Base-by-base conservation (phyloP, 2,329 filamentous ascomycete species). In the Phyllosticta citribraziliensis region DNA sequence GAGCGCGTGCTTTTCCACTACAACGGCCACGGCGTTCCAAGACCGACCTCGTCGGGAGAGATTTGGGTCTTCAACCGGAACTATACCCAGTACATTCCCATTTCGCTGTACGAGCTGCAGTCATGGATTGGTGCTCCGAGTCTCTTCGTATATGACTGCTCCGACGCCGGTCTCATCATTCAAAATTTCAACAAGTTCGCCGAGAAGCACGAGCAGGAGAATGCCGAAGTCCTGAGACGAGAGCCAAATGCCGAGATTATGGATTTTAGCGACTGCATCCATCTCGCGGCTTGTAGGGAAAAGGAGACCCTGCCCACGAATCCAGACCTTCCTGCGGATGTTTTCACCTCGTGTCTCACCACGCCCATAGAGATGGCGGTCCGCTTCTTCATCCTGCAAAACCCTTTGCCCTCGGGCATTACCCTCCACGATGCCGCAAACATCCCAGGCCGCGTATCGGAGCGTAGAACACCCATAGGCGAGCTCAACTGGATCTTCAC, bases 1-100 rank as follows among this genome's bases (percentile, higher is more conserved):
- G 94, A 99, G 77, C 83, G 94, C 56, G 91, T 99, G 1, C 79
- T 99, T n/a, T 90, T 99, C 68, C 94, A 99, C 72, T 99, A 99
- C 80, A 99, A 99, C 69, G 94, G 94, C 17, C 94, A 99, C 73
- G 94, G 94, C 55, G 94, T 99, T 11, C 94, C 94, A 1, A 91
- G 97, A 70, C 94, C 94, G 2, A 99, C 94, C 0, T 86, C 89
- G 2, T 97, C 93, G 4, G 94, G 94, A 14, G 94, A 99, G 74
- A 96, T 99, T 20, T 99, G 94, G 94, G 95, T 97, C 5, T 99
- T 99, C 74, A 99, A 99, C 75, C 93, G 94, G 68, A 97, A 91
- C 67, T 99, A 97, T 72, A 99, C 94, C 0, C 94, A 99, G 75
- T 99, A 99, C 72, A 99, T 99, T 52, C 94, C 94, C 0, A 89